Evolutionary conservation across 1,284 basidiomycete genomes (phyloP).

Genomic region (Takashimella koratensis): DNA sequence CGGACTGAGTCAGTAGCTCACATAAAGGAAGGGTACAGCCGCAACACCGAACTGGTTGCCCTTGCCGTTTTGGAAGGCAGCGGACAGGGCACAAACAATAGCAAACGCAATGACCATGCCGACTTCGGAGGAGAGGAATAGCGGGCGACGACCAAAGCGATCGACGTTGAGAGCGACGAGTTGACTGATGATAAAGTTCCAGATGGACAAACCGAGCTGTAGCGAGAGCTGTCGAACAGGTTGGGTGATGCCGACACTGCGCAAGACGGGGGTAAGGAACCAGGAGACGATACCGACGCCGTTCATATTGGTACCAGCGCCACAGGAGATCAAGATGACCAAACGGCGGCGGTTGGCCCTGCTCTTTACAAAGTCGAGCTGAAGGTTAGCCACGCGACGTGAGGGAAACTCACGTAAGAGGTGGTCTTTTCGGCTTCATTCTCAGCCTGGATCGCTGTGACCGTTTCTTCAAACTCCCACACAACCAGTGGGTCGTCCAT

Average conservation of each 20-base stretch:
- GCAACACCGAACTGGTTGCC: too few relatives aligned
- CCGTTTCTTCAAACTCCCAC: slow-evolving; percentile 47
- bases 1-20: too few relatives aligned
- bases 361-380: slow-evolving; percentile 33
- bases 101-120: slow-evolving; percentile 37
- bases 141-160: slow-evolving; percentile 30
- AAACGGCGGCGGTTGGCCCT: slow-evolving; percentile 33
- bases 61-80: too few relatives aligned
- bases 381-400: slow-evolving; percentile 60
- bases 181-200: slow-evolving; percentile 19
- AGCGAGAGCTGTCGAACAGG: slow-evolving; percentile 25
- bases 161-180: slow-evolving; percentile 28
- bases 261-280: slow-evolving; percentile 24
- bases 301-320: slow-evolving; percentile 53
- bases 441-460: slow-evolving; percentile 41
- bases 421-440: slow-evolving; percentile 48
- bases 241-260: slow-evolving; percentile 6
- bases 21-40: too few relatives aligned
- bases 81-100: too few relatives aligned
- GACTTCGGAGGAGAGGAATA: slow-evolving; percentile 33
- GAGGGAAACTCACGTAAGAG: slow-evolving; percentile 53
- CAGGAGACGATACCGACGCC: slow-evolving; percentile 47
- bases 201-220: slow-evolving; percentile 24
- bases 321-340: slow-evolving; percentile 47
- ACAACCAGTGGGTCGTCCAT: slow-evolving; percentile 43